These are phyloP conservation scores for Hygrophorus pudorinus DNA, from an alignment of 768 basidiomycete species.

Conservation along the genomic window DNA sequence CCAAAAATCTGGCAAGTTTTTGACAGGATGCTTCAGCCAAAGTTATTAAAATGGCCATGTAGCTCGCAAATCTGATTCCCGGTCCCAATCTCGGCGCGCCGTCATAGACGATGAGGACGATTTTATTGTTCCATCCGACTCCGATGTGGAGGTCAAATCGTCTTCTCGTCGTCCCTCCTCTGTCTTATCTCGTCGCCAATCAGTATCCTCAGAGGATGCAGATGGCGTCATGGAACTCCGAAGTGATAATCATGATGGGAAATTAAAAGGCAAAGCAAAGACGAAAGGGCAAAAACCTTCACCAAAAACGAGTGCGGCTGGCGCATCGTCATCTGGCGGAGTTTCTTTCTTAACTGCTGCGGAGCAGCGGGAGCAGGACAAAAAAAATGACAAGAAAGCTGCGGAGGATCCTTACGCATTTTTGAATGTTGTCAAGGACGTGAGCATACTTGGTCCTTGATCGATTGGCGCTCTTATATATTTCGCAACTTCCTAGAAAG, in stretches of 20 bases:
- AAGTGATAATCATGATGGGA: conserved; percentile 28
- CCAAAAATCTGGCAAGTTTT: conserved; percentile 36
- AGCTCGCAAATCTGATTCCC: conserved; percentile 25
- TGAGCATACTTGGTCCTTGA: conserved; percentile 21
- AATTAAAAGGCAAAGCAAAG: conserved; percentile 27
- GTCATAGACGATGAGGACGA: conserved; percentile 55
- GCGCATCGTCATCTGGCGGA: conserved; percentile 16
- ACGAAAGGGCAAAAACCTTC: conserved; percentile 17
- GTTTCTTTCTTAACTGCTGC: conserved; percentile 71
- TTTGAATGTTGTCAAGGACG: conserved; percentile 58
- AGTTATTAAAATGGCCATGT: conserved; percentile 3
- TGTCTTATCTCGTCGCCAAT: conserved; percentile 34
- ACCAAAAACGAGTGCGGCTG: conserved; percentile 10
- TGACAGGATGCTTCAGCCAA: not conserved
- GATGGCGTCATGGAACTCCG: not conserved
- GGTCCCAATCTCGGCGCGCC: conserved; percentile 12
- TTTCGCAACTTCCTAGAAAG: conserved; percentile 46
- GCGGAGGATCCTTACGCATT: conserved; percentile 72
- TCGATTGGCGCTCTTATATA: not conserved
- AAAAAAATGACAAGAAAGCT: conserved; percentile 76
- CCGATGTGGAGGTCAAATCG: conserved; percentile 45
- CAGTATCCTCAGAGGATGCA: conserved; percentile 24
- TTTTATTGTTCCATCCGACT: conserved; percentile 61
- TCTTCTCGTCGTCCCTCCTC: conserved; percentile 39
- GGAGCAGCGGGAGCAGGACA: conserved; percentile 62